Percentiles rank a stretch among this genome's conserved stretches.
Conservation (phyloP, 148 eudicot genomes). For the Rhododendron ferrugineum region DNA sequence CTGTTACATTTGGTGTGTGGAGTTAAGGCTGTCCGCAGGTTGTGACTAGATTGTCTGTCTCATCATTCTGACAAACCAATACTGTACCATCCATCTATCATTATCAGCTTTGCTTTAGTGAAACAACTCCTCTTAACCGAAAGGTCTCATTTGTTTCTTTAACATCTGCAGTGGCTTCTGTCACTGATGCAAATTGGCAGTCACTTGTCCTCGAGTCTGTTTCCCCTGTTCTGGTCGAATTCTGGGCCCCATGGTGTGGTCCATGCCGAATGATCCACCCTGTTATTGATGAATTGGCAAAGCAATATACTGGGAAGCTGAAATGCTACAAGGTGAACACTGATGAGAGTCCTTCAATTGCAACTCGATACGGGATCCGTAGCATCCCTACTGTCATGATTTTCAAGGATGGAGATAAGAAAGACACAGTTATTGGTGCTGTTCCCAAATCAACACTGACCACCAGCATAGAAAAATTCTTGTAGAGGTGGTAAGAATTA, state of each 20-base stretch:
- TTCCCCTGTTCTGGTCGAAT: slow-evolving; percentile 65
- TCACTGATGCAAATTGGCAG: slow-evolving; percentile 57
- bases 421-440: slow-evolving; percentile 90
- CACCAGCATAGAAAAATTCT: slow-evolving; percentile 68
- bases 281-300: slow-evolving; percentile 65
- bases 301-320: slow-evolving; percentile 64
- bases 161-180: slow-evolving; percentile 55
- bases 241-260: slow-evolving; percentile 99
- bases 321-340: slow-evolving; percentile 85
- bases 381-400: slow-evolving; percentile 89
- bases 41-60: neutral
- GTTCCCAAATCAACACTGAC: slow-evolving; percentile 76
- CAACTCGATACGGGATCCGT: slow-evolving; percentile 72
- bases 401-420: slow-evolving; percentile 88
- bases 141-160: slow-evolving; percentile 1
- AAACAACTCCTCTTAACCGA: neutral
- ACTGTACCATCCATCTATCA: neutral
- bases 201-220: slow-evolving; percentile 53
- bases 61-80: neutral
- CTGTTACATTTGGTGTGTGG: neutral
- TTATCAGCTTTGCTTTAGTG: neutral
- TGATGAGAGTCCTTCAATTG: slow-evolving; percentile 68
- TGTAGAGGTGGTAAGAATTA: slow-evolving; percentile 28
- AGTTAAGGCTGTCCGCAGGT: neutral
- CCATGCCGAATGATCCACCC: slow-evolving; percentile 90